Evolutionary conservation across 2,329 filamentous ascomycete genomes (phyloP).

Genomic region (Apiospora arundinis): DNA sequence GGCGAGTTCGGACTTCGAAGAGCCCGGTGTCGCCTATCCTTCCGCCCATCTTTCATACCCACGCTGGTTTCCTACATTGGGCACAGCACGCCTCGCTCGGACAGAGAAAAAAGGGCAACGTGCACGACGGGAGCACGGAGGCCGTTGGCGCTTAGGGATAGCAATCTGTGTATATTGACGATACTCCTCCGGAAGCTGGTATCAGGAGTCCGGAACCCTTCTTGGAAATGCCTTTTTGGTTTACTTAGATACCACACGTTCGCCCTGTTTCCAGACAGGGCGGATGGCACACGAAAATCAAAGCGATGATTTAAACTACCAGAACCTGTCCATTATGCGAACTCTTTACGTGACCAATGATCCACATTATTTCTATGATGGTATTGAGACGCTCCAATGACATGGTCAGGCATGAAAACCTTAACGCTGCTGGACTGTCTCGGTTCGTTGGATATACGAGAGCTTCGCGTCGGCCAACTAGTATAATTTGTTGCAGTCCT

Average conservation of each 20-base stretch:
- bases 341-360: background rate
- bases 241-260: slow-evolving; percentile 37
- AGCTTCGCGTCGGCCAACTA: background rate
- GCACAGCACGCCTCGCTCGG: background rate
- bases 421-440: background rate
- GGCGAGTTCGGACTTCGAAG: no score
- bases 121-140: background rate
- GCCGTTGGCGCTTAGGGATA: background rate
- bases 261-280: slow-evolving; percentile 30
- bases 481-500: no score
- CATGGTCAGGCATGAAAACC: background rate
- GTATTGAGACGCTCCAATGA: background rate
- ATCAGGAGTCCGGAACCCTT: background rate
- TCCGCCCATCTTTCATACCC: no score
- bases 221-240: slow-evolving; percentile 1
- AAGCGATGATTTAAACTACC: slow-evolving; percentile 31
- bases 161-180: background rate
- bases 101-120: background rate
- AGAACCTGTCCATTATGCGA: background rate
- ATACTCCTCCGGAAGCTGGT: background rate
- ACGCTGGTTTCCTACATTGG: background rate
- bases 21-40: no score
- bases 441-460: background rate
- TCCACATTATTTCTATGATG: background rate
- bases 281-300: slow-evolving; percentile 38